Percentiles rank a stretch among this genome's conserved stretches.
These are phyloP conservation scores for Schizochytrium sp. DNA, from an alignment of 108 stramenopile genomes.

Conservation along the genomic window DNA sequence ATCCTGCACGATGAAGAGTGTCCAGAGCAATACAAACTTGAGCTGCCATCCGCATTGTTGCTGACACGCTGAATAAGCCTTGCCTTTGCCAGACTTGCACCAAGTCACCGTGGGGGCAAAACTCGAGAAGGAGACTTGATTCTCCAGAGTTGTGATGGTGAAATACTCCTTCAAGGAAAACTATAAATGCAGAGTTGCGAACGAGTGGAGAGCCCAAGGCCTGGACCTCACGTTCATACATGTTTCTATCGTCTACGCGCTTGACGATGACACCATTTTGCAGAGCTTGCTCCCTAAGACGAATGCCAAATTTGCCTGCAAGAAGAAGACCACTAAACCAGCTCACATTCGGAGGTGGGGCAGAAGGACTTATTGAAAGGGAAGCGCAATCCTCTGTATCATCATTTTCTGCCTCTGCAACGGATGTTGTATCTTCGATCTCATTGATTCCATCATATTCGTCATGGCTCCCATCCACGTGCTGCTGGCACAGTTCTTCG, in stretches of 20 bases:
- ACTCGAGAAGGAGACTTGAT: not conserved
- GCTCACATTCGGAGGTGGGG: not conserved
- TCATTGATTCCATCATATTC: not conserved
- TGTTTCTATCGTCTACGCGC: not conserved
- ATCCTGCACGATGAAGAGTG: not conserved
- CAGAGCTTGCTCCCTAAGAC: not conserved
- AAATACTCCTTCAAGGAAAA: not conserved
- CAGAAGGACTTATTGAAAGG: not conserved
- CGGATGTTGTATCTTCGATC: not conserved
- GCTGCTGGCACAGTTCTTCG: too few species aligned
- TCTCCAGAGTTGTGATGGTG: not conserved
- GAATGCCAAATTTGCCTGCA: not conserved
- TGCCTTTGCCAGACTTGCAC: not conserved
- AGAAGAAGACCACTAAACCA: not conserved
- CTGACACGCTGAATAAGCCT: not conserved
- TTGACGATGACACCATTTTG: not conserved
- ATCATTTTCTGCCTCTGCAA: not conserved
- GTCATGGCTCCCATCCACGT: not conserved
- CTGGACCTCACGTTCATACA: not conserved
- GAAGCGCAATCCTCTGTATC: not conserved
- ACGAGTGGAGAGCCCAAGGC: not conserved
- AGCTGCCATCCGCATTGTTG: not conserved
- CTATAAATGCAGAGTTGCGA: not conserved
- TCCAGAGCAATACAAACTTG: not conserved
- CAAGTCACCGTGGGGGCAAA: not conserved